Conservation (phyloP, 495 filamentous ascomycete species). For the Penicillium soppii region DNA sequence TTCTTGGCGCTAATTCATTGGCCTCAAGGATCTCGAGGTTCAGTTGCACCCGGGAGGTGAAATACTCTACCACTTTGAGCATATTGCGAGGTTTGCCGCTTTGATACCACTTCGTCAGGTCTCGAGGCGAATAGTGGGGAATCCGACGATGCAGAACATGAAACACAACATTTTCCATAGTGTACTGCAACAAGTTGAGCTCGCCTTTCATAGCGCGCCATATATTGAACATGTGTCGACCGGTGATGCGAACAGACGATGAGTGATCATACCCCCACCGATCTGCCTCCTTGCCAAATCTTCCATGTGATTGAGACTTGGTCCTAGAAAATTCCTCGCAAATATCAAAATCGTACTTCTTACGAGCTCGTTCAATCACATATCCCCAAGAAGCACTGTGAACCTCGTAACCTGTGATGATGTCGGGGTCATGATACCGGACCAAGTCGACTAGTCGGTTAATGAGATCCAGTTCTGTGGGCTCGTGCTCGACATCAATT, state of each 20-base stretch:
- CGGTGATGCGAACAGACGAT: slow-evolving; percentile 82
- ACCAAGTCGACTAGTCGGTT: slow-evolving; percentile 84
- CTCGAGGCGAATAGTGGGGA: slow-evolving; percentile 78
- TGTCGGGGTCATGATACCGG: slow-evolving; percentile 80
- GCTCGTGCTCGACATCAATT: slow-evolving; percentile 69
- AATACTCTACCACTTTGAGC: slow-evolving; percentile 76
- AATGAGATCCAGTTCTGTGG: slow-evolving; percentile 80
- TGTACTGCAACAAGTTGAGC: slow-evolving; percentile 87
- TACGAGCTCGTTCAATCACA: slow-evolving; percentile 81
- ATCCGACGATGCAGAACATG: slow-evolving; percentile 89
- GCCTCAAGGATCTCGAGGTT: slow-evolving; percentile 88
- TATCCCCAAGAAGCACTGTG: slow-evolving; percentile 94
- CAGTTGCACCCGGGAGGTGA: slow-evolving; percentile 70
- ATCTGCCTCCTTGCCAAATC: slow-evolving; percentile 82
- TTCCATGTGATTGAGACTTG: slow-evolving; percentile 75
- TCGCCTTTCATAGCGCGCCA: slow-evolving; percentile 96
- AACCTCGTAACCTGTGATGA: slow-evolving; percentile 93
- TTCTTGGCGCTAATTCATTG: slow-evolving; percentile 85
- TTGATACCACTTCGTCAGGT: slow-evolving; percentile 78
- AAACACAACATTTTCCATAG: slow-evolving; percentile 94
- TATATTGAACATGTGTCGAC: slow-evolving; percentile 93
- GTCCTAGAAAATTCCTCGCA: slow-evolving; percentile 89
- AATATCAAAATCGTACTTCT: slow-evolving; percentile 86
- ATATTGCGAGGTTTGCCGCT: slow-evolving; percentile 66
- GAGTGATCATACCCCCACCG: slow-evolving; percentile 92